Percentiles rank a stretch among this genome's conserved stretches.
Conservation (phyloP, 371 early-diverging fungal genomes). For the Sporodiniella umbellata region DNA sequence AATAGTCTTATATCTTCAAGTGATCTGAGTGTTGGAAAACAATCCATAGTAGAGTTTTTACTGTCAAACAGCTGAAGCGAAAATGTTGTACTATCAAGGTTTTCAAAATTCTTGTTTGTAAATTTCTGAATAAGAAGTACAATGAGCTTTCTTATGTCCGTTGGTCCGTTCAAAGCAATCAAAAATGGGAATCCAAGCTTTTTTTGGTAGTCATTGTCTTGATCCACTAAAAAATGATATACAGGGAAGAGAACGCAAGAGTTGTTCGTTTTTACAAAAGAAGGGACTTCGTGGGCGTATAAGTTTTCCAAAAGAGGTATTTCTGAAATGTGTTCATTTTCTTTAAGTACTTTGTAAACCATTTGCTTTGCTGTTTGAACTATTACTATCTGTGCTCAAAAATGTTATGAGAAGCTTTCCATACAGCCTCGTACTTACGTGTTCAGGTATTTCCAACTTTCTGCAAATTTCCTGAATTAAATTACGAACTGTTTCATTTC, state of each 20-base stretch:
- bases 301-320: constrained; percentile 51
- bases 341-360: constrained; percentile 53
- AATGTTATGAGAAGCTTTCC: neutral
- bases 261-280: constrained; percentile 3
- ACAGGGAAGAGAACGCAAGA: constrained; percentile 33
- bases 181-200: constrained; percentile 31
- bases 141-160: constrained; percentile 20
- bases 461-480: constrained; percentile 20
- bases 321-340: constrained; percentile 46
- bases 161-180: constrained; percentile 23
- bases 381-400: constrained; percentile 27
- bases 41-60: neutral
- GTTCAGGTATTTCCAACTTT: neutral
- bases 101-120: constrained; percentile 21
- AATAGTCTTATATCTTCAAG: neutral
- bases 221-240: constrained; percentile 14
- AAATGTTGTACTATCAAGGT: constrained; percentile 7
- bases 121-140: constrained; percentile 27
- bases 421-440: neutral
- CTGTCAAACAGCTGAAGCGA: neutral
- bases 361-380: constrained; percentile 50
- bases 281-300: constrained; percentile 55
- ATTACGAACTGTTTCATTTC: constrained; percentile 48
- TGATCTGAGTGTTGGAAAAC: neutral
- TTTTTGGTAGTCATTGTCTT: neutral